Conservation (phyloP, 2,329 filamentous ascomycete genomes). For the Apiospora aurea region DNA sequence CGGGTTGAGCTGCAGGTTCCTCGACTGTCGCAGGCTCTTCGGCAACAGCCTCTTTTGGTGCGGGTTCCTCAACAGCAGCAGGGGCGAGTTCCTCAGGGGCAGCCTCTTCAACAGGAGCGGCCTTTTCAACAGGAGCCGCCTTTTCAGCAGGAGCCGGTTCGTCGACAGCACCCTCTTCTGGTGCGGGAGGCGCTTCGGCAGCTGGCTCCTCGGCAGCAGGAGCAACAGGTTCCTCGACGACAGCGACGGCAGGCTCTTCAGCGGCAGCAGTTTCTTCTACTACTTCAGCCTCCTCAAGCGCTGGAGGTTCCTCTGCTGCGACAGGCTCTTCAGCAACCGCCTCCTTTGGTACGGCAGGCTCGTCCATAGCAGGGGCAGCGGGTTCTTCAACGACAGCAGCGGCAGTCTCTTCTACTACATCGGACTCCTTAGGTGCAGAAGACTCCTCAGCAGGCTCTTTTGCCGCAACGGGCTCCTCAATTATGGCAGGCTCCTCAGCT, state of each 20-base stretch:
- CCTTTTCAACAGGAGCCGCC: not conserved
- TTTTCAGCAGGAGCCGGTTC: not conserved
- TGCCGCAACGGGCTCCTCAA: not conserved
- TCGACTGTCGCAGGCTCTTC: slow-evolving; percentile 5
- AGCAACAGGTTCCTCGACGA: not conserved
- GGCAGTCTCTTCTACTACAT: not conserved
- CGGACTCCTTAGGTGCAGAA: not conserved
- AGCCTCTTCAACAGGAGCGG: not conserved
- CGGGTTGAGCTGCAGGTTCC: slow-evolving; percentile 7
- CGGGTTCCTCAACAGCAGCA: not conserved
- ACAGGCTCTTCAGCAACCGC: slow-evolving; percentile 21
- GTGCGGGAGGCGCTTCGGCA: not conserved
- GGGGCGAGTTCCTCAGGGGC: slow-evolving; percentile 6
- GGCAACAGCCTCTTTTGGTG: not conserved
- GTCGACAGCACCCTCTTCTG: not conserved
- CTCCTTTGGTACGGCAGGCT: slow-evolving; percentile 28
- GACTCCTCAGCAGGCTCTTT: not conserved
- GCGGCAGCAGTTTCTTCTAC: slow-evolving; percentile 12
- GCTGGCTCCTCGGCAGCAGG: not conserved
- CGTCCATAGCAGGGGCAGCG: slow-evolving; percentile 25
- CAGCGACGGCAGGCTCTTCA: slow-evolving; percentile 26
- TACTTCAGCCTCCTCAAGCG: slow-evolving; percentile 25
- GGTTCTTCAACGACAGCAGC: not conserved
- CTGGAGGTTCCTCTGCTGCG: slow-evolving; percentile 15
- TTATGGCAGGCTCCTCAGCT: not conserved